These are phyloP conservation scores for Venturia aucupariae DNA, from an alignment of 2,329 filamentous ascomycete species.

Conservation along the genomic window DNA sequence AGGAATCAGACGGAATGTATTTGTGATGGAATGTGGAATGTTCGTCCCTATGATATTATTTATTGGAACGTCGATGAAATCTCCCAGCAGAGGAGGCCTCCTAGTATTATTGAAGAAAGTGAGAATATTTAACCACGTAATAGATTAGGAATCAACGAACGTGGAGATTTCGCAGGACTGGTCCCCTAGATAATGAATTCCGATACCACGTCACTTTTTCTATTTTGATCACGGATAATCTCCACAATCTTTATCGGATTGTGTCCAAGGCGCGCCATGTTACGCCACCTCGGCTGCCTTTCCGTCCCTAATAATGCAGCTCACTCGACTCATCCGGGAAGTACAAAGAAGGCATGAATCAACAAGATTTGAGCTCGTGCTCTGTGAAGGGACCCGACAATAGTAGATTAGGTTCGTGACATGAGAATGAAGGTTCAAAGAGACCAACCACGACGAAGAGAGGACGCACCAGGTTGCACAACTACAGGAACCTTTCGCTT, in stretches of 20 bases:
- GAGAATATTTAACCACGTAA: not conserved
- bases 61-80: too few relatives aligned
- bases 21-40: not conserved
- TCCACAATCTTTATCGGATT: not conserved
- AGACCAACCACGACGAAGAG: not conserved
- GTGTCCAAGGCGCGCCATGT: not conserved
- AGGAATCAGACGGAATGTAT: not conserved
- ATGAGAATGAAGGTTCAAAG: not conserved
- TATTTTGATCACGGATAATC: not conserved
- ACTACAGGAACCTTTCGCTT: not conserved
- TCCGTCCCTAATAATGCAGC: too few relatives aligned
- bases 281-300: not conserved
- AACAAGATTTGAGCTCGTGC: not conserved
- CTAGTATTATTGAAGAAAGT: too few relatives aligned
- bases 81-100: too few relatives aligned
- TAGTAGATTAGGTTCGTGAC: not conserved
- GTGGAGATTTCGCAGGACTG: not conserved
- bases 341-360: not conserved
- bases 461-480: not conserved
- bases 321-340: not conserved
- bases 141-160: not conserved
- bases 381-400: not conserved
- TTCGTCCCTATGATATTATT: not conserved
- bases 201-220: not conserved
- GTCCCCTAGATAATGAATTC: not conserved